Evolutionary conservation across 176 grass and related monocot species (phyloP), one percentile per base, ranked within the genome.

Genomic region (Phoenix dactylifera): DNA sequence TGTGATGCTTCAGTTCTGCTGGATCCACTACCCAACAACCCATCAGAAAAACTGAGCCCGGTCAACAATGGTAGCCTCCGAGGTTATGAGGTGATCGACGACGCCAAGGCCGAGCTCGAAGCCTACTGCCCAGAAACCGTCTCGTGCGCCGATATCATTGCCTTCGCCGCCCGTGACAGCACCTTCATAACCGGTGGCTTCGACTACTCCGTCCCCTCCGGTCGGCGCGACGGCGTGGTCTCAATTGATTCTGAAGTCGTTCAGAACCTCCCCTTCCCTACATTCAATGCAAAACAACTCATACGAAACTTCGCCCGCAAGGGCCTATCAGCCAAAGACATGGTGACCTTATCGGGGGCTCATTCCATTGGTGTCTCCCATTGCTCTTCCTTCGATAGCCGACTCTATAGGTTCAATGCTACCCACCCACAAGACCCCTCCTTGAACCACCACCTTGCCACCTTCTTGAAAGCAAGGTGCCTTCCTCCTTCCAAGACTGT

Each of bases 101-200:
- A 70, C 2, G 76, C 85, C 16, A 88, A 88, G 80, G 72, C 72
- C 6, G 5, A 17, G 15, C 50, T 83, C 18, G 85, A 88, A 52
- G 20, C 52, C 16, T 48, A 39, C 58, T 80, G 85, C 76, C 85
- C 76, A 2, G 19, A 74, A 14, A 56, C 39, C 5, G 92, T 97
- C 1, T 97, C 92, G 22, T 97, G 92, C 78, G 81, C 92, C 26
- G 92, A 97, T 72, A 66, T 97, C 75, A 75, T 97, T 0, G 75
- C 92, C 1, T 16, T 97, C 3, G 83, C 87, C 1, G 70, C 92
- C 7, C 75, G 84, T 53, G 72, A 72, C 62, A 30, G 48, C 0
- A 14, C 80, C 18, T 44, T 26, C 52, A 50, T 84, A 6, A 61
- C 77, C 49, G 69, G 73, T 22, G 72, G 72, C 50, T 39, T 75